These are phyloP conservation scores for Emydomyces testavorans DNA, from an alignment of 2,329 filamentous ascomycete species.

Conservation along the genomic window DNA sequence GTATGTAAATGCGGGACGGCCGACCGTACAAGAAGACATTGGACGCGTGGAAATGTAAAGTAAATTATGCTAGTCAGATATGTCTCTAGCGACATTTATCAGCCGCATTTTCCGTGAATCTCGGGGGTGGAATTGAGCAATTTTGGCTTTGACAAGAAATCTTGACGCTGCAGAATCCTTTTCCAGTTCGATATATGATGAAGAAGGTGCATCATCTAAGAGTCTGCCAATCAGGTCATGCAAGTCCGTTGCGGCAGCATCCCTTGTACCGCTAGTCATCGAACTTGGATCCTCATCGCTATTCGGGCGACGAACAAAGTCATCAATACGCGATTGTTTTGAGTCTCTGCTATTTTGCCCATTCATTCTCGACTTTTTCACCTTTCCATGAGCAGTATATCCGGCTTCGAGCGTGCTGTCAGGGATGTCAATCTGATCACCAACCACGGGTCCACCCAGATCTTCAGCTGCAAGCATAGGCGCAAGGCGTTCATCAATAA, in stretches of 20 bases:
- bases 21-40: not conserved
- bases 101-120: constrained; percentile 43
- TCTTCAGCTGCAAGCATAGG: constrained; percentile 72
- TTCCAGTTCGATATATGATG: constrained; percentile 39
- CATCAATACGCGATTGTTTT: constrained; percentile 42
- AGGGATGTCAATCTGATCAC: constrained; percentile 55
- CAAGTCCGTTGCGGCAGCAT: constrained; percentile 40
- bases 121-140: constrained; percentile 46
- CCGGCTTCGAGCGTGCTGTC: constrained; percentile 44
- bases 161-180: constrained; percentile 43
- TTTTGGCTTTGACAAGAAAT: constrained; percentile 44
- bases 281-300: constrained; percentile 17
- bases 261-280: constrained; percentile 33
- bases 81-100: constrained; percentile 39
- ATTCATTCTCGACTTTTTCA: constrained; percentile 36
- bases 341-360: constrained; percentile 24
- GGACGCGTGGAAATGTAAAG: not conserved
- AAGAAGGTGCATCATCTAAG: constrained; percentile 33
- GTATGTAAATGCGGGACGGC: not conserved
- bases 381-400: constrained; percentile 43
- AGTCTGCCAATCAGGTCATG: constrained; percentile 38
- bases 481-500: constrained; percentile 60
- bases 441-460: constrained; percentile 69
- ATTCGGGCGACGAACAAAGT: constrained; percentile 35
- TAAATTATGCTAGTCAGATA: constrained; percentile 11